Conservation (phyloP, 352 stramenopile genomes). For the Phytophthora foliorum region DNA sequence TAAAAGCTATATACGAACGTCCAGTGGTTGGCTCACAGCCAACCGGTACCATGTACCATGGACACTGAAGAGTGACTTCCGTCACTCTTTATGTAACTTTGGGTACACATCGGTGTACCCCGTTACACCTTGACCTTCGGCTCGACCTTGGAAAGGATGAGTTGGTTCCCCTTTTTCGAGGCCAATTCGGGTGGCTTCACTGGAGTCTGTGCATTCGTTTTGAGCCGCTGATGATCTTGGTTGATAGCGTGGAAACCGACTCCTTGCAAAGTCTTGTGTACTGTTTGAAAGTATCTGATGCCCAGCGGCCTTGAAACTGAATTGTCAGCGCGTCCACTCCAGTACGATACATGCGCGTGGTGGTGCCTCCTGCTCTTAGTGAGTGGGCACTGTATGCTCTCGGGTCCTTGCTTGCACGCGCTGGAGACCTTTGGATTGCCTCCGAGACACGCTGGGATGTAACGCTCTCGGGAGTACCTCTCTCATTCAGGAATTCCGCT, state of each 20-base stretch:
- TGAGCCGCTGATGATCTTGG: slow-evolving; percentile 1
- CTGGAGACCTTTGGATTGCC: neutral
- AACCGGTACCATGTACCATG: too few relatives aligned
- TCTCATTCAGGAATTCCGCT: neutral
- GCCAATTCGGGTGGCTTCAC: slow-evolving; percentile 5
- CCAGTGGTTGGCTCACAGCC: too few relatives aligned
- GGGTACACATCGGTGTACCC: too few relatives aligned
- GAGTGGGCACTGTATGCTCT: slow-evolving; percentile 5
- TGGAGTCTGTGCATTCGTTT: neutral
- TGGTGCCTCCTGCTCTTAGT: slow-evolving; percentile 5
- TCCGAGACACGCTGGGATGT: neutral
- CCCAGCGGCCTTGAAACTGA: slow-evolving; percentile 17
- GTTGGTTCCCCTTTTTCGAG: too few relatives aligned
- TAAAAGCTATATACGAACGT: too few relatives aligned
- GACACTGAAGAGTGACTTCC: too few relatives aligned
- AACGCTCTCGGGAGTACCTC: neutral
- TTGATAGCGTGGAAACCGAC: neutral
- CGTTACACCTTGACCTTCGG: too few relatives aligned
- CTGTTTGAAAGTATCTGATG: slow-evolving; percentile 16
- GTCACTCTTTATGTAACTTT: too few relatives aligned
- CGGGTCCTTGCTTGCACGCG: neutral
- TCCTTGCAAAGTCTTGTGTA: slow-evolving; percentile 17
- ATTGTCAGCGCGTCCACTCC: slow-evolving; percentile 10
- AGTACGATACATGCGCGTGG: slow-evolving; percentile 3
- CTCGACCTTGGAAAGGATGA: too few relatives aligned